phyloP scores from a whole-genome alignment of 2,329 filamentous ascomycete species.

The Torrubiella hemipterigena region DNA sequence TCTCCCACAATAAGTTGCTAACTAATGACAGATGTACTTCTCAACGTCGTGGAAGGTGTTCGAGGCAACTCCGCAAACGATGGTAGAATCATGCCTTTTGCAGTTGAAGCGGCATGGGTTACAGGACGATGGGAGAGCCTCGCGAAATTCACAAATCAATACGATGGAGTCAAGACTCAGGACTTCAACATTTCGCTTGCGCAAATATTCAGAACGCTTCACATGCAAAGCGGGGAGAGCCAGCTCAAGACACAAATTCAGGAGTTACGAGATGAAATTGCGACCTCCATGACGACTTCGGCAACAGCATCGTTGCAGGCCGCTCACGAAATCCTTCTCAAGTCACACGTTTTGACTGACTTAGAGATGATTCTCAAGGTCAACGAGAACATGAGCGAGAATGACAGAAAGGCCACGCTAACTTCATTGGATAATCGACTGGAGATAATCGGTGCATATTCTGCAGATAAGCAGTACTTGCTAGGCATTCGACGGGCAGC shows the following conservation, averaged over 20 bases:
- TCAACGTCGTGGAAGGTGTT: constrained; percentile 79
- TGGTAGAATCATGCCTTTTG: constrained; percentile 64
- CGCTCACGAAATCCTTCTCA: constrained; percentile 74
- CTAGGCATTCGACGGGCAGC: constrained; percentile 74
- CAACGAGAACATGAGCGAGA: constrained; percentile 28
- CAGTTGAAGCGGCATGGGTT: constrained; percentile 85
- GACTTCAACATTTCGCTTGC: constrained; percentile 82
- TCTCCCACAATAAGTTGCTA: background rate
- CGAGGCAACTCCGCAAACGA: constrained; percentile 37
- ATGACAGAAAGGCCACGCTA: constrained; percentile 21
- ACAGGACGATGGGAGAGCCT: constrained; percentile 72
- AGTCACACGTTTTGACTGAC: constrained; percentile 79
- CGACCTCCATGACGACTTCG: constrained; percentile 62
- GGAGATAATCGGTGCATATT: constrained; percentile 79
- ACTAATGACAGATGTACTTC: constrained; percentile 54
- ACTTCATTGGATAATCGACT: constrained; percentile 56
- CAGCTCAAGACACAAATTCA: constrained; percentile 47
- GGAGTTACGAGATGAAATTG: constrained; percentile 56
- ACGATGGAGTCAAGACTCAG: constrained; percentile 31
- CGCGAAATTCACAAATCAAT: constrained; percentile 49
- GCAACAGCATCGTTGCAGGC: constrained; percentile 71
- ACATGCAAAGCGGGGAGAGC: constrained; percentile 37
- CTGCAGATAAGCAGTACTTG: constrained; percentile 87
- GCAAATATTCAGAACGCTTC: constrained; percentile 40
- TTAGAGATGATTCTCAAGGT: constrained; percentile 73